Base-by-base conservation (phyloP, 148 eudicot genomes). In the Cornus florida region DNA sequence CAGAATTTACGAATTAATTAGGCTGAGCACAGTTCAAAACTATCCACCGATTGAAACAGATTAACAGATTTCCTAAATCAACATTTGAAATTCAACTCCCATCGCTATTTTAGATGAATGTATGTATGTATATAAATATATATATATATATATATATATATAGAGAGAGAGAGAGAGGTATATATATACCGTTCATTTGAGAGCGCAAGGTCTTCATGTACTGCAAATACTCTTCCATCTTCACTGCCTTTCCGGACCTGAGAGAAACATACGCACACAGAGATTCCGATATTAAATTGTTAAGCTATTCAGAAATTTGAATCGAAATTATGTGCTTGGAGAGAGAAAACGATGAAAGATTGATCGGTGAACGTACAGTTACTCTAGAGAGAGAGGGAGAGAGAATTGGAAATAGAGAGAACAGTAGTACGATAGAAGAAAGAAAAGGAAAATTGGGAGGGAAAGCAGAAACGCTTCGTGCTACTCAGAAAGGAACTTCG, bases 191-290 rank as follows among this genome's bases (percentile, higher is more conserved):
- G 84, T 88, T 91, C 86, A 93, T 90, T 38, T 91, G 95, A 88
- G 86, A 82, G 79, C 94, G 95, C 10, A 93, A 79, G 80, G 95
- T 90, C 88, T 85, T 90, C 94, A 93, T 88, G 89, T 84, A 86
- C 28, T 87, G 89, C 87, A 93, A 78, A 69, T 90, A 89, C 72
- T 91, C 97, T 79, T 93, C 97, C 97, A 93, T 93, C 75, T 71
- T 72, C n/a, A 23, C 43, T 7, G 6, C n/a, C 46, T 43, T 56
- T 53, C 19, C 4, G 17, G 19, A 53, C 3, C 59, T 53, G 14
- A 16, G 59, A 12, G 19, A 11, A 53, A 53, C 59, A 53, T 11
- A 53, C 19, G 17, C 17, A 53, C 59, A 53, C 0, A 53, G 14
- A 53, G 59, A 43, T 43, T 13, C 4, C 12, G 59, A 53, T 11